Evolutionary conservation across 2,329 filamentous ascomycete genomes (phyloP).

Genomic region (Diplodia intermedia): DNA sequence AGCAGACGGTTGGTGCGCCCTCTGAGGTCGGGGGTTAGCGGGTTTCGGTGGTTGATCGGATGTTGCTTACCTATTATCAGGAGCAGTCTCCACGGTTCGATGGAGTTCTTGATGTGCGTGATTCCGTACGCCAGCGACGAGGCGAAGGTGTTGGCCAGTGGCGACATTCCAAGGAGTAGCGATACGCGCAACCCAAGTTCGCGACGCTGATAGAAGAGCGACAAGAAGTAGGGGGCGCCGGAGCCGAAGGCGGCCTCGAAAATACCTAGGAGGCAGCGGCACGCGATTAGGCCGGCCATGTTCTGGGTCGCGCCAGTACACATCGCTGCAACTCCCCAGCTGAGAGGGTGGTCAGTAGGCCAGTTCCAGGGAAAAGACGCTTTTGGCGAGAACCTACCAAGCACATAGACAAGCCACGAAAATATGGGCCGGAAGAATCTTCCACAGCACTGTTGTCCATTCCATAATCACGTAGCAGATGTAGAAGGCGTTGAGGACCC

Average conservation of each 20-base stretch:
- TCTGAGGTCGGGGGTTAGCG: conserved; percentile 23
- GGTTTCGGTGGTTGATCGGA: no score
- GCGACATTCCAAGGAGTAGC: conserved; percentile 41
- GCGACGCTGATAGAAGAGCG: conserved; percentile 45
- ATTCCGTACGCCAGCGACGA: conserved; percentile 47
- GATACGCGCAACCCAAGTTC: conserved; percentile 44
- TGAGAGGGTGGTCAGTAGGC: background rate
- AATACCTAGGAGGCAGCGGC: conserved; percentile 39
- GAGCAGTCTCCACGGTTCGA: conserved; percentile 43
- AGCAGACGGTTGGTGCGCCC: conserved; percentile 42
- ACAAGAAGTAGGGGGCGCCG: conserved; percentile 42
- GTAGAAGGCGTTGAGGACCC: conserved; percentile 68
- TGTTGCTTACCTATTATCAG: conserved; percentile 42
- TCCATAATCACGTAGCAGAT: conserved; percentile 51
- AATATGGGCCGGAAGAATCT: conserved; percentile 38
- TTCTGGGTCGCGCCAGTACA: conserved; percentile 20
- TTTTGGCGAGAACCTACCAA: conserved; percentile 20
- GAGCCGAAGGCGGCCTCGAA: conserved; percentile 39
- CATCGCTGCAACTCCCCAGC: conserved; percentile 37
- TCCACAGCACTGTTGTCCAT: conserved; percentile 46
- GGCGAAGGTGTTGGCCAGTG: conserved; percentile 47
- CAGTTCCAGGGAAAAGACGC: background rate
- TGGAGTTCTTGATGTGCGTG: conserved; percentile 38
- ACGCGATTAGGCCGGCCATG: conserved; percentile 23
- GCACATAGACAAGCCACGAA: conserved; percentile 36